Evolutionary conservation across 192 early-diverging fungal species (phyloP), one percentile per base, ranked within the genome.

Genomic region (Gonapodya prolifera): DNA sequence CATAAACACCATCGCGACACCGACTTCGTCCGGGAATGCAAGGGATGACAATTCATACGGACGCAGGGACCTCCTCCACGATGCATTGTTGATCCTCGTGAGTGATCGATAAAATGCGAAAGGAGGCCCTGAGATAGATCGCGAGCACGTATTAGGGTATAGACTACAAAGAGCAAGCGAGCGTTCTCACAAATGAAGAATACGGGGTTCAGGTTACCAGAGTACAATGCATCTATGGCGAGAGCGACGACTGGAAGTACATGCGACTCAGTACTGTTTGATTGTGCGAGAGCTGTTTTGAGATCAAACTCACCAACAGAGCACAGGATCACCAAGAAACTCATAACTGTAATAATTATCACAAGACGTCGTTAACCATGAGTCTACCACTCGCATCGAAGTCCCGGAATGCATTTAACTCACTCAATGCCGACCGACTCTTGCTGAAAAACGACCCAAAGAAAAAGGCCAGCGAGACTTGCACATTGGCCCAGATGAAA

Each of bases 101-200:
- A 92, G 73, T 29, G 84, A 81, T 1, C 86, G 84, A 78, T 87
- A 91, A 79, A 91, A 92, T 30, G 90, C 91, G 78, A 92, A 92
- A 2, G 90, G 88, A 0, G 91, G 91, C 91, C 45, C 45, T 61
- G 45, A 61, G n/a, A n/a, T n/a, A n/a, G n/a, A n/a, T n/a, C n/a
- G n/a, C n/a, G n/a, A n/a, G n/a, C n/a, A n/a, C n/a, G n/a, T n/a
- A n/a, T n/a, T n/a, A n/a, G n/a, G n/a, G n/a, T n/a, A n/a, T n/a
- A n/a, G n/a, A n/a, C 45, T 61, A 8, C 45, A 61, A 61, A 61
- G 45, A 23, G 23, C 8, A 61, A 61, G n/a, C n/a, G n/a, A n/a
- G n/a, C n/a, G n/a, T n/a, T n/a, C 45, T 61, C 45, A 61, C 91
- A 93, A 70, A 89, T 78, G 78, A 88, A 85, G 78, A 88, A 85